Conservation (phyloP, 2,329 filamentous ascomycete species). For the Phialophora expanda region DNA sequence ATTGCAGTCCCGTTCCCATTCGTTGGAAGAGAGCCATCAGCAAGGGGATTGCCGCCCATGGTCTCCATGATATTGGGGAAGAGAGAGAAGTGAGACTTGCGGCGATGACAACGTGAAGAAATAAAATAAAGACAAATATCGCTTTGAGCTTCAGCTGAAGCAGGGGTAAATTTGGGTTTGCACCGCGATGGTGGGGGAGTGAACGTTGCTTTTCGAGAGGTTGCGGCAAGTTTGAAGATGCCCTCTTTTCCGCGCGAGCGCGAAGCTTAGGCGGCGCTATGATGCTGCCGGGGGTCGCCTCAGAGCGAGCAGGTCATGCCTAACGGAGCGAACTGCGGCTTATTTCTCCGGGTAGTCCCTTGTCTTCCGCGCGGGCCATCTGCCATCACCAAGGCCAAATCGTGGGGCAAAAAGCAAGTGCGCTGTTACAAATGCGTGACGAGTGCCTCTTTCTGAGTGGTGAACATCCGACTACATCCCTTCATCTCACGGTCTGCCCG, state of each 20-base stretch:
- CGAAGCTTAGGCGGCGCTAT: not conserved
- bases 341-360: conserved; percentile 25
- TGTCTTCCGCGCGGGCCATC: conserved; percentile 9
- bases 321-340: conserved; percentile 8
- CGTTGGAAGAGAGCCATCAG: conserved; percentile 12
- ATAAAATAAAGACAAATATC: not conserved
- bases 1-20: conserved; percentile 7
- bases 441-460: conserved; percentile 22
- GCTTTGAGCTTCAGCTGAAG: not conserved
- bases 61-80: not conserved
- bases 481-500: conserved; percentile 8
- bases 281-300: not conserved
- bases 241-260: not conserved
- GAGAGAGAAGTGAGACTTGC: not conserved
- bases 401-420: conserved; percentile 24
- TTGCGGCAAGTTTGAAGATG: not conserved
- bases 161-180: not conserved
- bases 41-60: conserved; percentile 25
- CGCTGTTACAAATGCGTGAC: conserved; percentile 13
- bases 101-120: not conserved
- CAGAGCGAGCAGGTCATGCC: not conserved
- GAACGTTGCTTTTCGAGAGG: not conserved
- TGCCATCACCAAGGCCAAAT: conserved; percentile 14
- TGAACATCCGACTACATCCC: conserved; percentile 23
- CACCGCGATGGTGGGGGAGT: not conserved